Percentiles rank a stretch among this genome's conserved stretches.
These are phyloP conservation scores for Torulaspora microellipsoides DNA, from an alignment of 805 yeast genomes.

Conservation along the genomic window DNA sequence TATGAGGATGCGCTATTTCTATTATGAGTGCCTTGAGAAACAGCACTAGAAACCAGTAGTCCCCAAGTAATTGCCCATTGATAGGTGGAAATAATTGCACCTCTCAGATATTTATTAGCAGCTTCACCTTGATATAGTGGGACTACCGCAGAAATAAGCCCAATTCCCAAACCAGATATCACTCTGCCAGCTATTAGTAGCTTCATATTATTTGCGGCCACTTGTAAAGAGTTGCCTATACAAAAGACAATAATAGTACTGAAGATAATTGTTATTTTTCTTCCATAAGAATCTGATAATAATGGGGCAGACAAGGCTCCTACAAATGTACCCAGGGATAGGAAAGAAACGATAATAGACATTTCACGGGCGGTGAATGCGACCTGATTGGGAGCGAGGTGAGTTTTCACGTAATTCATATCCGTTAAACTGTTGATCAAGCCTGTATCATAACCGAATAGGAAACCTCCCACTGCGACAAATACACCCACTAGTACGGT, in stretches of 20 bases:
- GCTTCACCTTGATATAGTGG: conserved; percentile 83
- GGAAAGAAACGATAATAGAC: conserved; percentile 70
- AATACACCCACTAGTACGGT: conserved; percentile 71
- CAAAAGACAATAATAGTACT: conserved; percentile 61
- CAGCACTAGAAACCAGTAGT: conserved; percentile 66
- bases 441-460: conserved; percentile 90
- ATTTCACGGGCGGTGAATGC: conserved; percentile 56
- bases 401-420: conserved; percentile 59
- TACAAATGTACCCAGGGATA: conserved; percentile 74
- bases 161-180: conserved; percentile 67
- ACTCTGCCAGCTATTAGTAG: conserved; percentile 70
- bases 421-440: conserved; percentile 73
- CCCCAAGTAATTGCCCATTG: conserved; percentile 95
- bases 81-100: conserved; percentile 73
- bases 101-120: conserved; percentile 74
- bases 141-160: conserved; percentile 74
- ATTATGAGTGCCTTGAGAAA: conserved; percentile 68
- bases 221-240: conserved; percentile 68
- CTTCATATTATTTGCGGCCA: conserved; percentile 45
- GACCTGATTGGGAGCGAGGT: conserved; percentile 47
- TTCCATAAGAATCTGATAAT: conserved; percentile 66
- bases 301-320: conserved; percentile 60
- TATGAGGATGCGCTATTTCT: conserved; percentile 53
- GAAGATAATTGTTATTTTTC: conserved; percentile 60
- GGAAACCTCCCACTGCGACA: conserved; percentile 87